Evolutionary conservation across 805 yeast genomes (phyloP).

Genomic region (Ogataea pilisensis): DNA sequence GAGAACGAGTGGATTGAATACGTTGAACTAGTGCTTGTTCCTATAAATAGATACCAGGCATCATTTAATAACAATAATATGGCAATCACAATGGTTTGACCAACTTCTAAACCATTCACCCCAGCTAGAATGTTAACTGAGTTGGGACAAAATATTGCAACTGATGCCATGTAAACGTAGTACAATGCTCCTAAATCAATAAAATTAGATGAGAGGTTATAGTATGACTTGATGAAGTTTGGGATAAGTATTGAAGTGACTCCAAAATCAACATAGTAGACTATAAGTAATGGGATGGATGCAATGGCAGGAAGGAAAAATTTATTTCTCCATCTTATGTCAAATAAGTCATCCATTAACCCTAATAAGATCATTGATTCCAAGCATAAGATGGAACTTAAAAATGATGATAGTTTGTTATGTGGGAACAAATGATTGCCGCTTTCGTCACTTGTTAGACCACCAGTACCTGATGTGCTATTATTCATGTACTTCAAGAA

Average conservation of each 20-base stretch:
- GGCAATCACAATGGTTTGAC: conserved; percentile 82
- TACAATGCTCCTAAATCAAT: conserved; percentile 78
- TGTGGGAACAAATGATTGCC: conserved; percentile 57
- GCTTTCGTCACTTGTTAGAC: too few species aligned
- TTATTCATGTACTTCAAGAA: conserved; percentile 68
- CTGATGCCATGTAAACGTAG: conserved; percentile 85
- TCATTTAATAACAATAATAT: conserved; percentile 73
- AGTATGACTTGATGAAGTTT: conserved; percentile 45
- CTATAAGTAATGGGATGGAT: conserved; percentile 83
- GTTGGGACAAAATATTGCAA: conserved; percentile 92
- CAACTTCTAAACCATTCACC: conserved; percentile 93
- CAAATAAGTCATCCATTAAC: conserved; percentile 90
- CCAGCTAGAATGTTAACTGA: conserved; percentile 96
- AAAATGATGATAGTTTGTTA: conserved; percentile 75
- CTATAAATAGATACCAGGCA: conserved; percentile 48
- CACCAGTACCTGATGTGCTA: neutral
- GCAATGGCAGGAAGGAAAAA: conserved; percentile 94
- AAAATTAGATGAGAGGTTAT: conserved; percentile 36
- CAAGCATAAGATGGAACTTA: conserved; percentile 78
- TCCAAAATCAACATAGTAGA: conserved; percentile 91
- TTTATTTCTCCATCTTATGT: conserved; percentile 96
- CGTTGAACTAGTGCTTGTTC: conserved; percentile 45
- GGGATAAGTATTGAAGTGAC: conserved; percentile 87
- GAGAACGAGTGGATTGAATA: conserved; percentile 81
- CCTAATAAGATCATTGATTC: conserved; percentile 85